Base-by-base conservation (phyloP, 1,139 yeast genomes). In the Zygosaccharomyces pseudobailii region DNA sequence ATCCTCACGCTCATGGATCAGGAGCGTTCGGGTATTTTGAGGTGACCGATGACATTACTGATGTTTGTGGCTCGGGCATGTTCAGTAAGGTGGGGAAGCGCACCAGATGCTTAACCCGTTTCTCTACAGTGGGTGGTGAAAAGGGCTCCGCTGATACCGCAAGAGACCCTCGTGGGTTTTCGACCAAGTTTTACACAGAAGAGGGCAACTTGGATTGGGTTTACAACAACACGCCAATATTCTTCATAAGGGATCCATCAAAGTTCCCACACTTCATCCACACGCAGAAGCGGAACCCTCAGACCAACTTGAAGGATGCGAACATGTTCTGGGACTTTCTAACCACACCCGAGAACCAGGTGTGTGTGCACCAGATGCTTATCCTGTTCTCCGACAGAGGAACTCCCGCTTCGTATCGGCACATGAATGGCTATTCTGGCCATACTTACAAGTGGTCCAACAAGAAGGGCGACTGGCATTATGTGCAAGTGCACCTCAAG, bases 221-320 rank as follows among this genome's bases (percentile, higher is more conserved):
- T 23, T 78, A 75, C 66, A 79, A 79, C 68, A 79, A 79, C 61
- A 79, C 83, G 10, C 84, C 84, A 4, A 69, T 78, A 21, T 79
- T 79, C 63, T 79, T 79, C 63, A 64, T 79, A 50, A 71, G 83
- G 58, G 82, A 79, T 58, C 83, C 83, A n/a, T 63, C 72, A 48
- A 78, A 78, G 67, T 78, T 78, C 67, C 76, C 82, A 30, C 76
- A 72, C 50, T 78, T 78, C 55, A 79, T 78, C 55, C 83, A 79
- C 61, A 75, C 82, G 32, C 87, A 82, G 67, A 82, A 82, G 76
- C 63, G 87, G 67, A 80, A 84, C 71, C 95, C 95, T 42, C 80
- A 85, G 70, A 86, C 94, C 43, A 85, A 86, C 69, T 73, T 84
- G 68, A 85, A 85, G 67, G 95, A 87, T 67, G 78, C 87, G 22